Conservation (phyloP, 2,329 filamentous ascomycete genomes). For the Sporothrix phasma region DNA sequence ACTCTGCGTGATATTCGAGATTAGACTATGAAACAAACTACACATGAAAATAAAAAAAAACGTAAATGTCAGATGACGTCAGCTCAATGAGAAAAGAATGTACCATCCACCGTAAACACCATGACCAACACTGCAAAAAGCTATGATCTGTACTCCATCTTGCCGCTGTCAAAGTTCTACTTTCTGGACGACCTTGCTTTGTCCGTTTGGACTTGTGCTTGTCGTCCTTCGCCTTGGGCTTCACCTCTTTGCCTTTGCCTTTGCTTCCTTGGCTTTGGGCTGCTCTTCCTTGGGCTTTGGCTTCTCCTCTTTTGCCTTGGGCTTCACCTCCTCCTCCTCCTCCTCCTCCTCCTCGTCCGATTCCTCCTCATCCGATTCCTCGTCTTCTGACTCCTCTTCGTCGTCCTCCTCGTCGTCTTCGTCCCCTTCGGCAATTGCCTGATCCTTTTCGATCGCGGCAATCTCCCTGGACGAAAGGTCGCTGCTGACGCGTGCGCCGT, state of each 20-base stretch:
- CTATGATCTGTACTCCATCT: background rate
- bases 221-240: constrained; percentile 23
- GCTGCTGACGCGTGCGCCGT: constrained; percentile 26
- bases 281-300: constrained; percentile 20
- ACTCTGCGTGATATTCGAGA: background rate
- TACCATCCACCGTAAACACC: background rate
- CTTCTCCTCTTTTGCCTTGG: constrained; percentile 22
- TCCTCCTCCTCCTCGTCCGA: constrained; percentile 23
- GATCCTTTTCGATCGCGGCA: constrained; percentile 30
- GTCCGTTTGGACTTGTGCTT: constrained; percentile 12
- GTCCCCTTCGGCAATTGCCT: constrained; percentile 33
- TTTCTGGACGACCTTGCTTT: background rate
- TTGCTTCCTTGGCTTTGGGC: constrained; percentile 23
- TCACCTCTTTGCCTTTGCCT: constrained; percentile 15
- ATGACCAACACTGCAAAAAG: background rate
- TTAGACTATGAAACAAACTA: background rate
- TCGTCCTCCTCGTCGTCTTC: constrained; percentile 28
- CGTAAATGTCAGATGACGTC: too few relatives aligned
- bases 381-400: constrained; percentile 26
- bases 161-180: background rate
- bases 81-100: too few relatives aligned
- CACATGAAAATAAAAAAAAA: background rate
- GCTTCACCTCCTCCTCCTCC: constrained; percentile 19
- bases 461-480: constrained; percentile 31
- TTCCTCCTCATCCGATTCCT: constrained; percentile 25